Evolutionary conservation across 1,284 basidiomycete genomes (phyloP).

Genomic region (Pterula multifida): DNA sequence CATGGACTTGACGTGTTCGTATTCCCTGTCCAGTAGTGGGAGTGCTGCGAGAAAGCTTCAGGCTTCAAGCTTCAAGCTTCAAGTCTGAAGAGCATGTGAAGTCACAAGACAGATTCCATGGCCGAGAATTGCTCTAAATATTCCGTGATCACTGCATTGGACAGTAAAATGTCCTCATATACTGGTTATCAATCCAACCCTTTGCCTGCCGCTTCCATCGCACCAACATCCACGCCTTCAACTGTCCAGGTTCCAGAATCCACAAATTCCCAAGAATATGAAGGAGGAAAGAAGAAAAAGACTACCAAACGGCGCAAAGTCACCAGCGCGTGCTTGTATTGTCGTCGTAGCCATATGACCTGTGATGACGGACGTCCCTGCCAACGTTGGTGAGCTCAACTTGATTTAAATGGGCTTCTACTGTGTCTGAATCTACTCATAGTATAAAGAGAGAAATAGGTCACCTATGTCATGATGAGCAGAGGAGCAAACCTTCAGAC

Average conservation of each 20-base stretch:
- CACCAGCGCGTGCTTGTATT: constrained; percentile 90
- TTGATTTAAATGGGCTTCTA: constrained; percentile 6
- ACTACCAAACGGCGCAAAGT: constrained; percentile 65
- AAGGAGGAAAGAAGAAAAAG: constrained; percentile 18
- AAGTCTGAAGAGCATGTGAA: no score
- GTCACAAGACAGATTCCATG: no score
- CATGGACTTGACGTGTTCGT: no score
- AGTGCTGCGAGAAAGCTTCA: no score
- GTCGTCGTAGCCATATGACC: constrained; percentile 87
- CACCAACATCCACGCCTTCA: not conserved
- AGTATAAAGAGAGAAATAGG: constrained; percentile 90
- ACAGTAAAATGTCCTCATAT: not conserved
- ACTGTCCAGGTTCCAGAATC: not conserved
- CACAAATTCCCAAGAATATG: not conserved
- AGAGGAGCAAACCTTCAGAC: constrained; percentile 40
- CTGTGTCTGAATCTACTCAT: constrained; percentile 5
- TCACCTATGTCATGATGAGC: constrained; percentile 83
- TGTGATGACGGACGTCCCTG: constrained; percentile 85
- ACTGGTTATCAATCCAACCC: constrained; percentile 1
- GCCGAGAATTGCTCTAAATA: no score
- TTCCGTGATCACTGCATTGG: no score
- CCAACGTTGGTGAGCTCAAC: constrained; percentile 67
- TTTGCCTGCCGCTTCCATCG: not conserved
- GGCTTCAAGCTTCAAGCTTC: no score
- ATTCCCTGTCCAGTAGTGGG: no score